phyloP scores from a whole-genome alignment of 495 filamentous ascomycete genomes.

The Rostrohypoxylon terebratum region DNA sequence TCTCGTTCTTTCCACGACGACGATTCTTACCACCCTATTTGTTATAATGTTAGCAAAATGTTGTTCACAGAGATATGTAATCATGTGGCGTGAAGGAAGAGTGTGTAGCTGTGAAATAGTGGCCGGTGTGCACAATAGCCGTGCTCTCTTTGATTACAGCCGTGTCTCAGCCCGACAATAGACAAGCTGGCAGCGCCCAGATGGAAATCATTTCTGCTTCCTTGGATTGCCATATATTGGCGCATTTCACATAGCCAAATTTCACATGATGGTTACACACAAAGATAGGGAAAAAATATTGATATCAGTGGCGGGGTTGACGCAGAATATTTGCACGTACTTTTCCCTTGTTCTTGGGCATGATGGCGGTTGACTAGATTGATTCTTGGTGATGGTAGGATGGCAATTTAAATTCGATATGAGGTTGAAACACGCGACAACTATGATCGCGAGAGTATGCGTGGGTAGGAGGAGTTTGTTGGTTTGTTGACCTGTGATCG shows the following conservation, averaged over 20 bases:
- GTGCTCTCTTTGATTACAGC: background rate
- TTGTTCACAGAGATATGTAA: conserved; percentile 18
- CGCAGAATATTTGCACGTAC: conserved; percentile 62
- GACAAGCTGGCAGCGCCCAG: background rate
- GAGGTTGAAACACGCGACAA: conserved; percentile 2
- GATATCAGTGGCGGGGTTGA: conserved; percentile 46
- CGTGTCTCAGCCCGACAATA: conserved; percentile 4
- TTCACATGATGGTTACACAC: conserved; percentile 25
- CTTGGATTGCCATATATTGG: background rate
- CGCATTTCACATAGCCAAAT: background rate
- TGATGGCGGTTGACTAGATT: conserved; percentile 57
- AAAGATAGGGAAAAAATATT: conserved; percentile 15
- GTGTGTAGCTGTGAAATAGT: conserved; percentile 13
- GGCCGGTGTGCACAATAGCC: conserved; percentile 3
- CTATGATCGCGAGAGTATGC: conserved; percentile 17
- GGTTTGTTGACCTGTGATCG: conserved; percentile 15
- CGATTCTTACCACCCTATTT: conserved; percentile 96
- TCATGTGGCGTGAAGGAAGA: background rate
- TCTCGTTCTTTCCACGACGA: conserved; percentile 99
- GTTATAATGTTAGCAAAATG: conserved; percentile 23
- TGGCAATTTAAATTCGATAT: conserved; percentile 4
- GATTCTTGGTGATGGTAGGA: background rate
- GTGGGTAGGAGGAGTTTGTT: conserved; percentile 12
- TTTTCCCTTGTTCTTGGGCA: conserved; percentile 99
- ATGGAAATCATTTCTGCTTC: background rate